phyloP scores from a whole-genome alignment of 768 basidiomycete genomes.

The Dioszegia crocea region DNA sequence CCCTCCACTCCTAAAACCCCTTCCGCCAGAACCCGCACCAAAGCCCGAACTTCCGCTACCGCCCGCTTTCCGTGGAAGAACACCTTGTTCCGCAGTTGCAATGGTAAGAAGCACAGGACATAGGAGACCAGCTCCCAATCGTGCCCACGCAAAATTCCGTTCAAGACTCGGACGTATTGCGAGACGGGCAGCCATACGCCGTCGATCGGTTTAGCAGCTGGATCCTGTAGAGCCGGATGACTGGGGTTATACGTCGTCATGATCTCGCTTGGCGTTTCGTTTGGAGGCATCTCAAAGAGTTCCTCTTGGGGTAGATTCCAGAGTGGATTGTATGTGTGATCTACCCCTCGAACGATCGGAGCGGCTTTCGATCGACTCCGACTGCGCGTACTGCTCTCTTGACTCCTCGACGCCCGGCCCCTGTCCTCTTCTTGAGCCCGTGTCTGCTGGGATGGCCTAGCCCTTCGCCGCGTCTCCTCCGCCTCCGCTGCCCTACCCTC shows the following conservation, averaged over 20 bases:
- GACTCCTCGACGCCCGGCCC: conserved; percentile 22
- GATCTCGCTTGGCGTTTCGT: conserved; percentile 56
- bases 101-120: conserved; percentile 80
- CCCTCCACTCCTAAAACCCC: conserved; percentile 36
- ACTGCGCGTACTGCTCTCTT: conserved; percentile 37
- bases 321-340: conserved; percentile 57
- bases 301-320: conserved; percentile 45
- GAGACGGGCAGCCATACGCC: conserved; percentile 65
- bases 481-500: conserved; percentile 18
- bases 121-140: conserved; percentile 95
- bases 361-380: conserved; percentile 45
- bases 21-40: conserved; percentile 66
- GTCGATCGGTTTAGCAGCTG: conserved; percentile 28
- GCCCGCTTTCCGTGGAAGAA: conserved; percentile 87
- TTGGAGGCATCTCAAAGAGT: conserved; percentile 40
- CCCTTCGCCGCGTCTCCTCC: conserved; percentile 9
- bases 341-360: conserved; percentile 12
- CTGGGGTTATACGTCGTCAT: conserved; percentile 51
- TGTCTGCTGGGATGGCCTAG: conserved; percentile 3
- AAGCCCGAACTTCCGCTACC: conserved; percentile 58
- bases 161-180: conserved; percentile 62
- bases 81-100: conserved; percentile 91
- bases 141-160: conserved; percentile 67
- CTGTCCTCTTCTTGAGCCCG: conserved; percentile 25
- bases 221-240: conserved; percentile 39